Conservation (phyloP, 1,284 basidiomycete genomes). For the Omphalotus olearius region DNA sequence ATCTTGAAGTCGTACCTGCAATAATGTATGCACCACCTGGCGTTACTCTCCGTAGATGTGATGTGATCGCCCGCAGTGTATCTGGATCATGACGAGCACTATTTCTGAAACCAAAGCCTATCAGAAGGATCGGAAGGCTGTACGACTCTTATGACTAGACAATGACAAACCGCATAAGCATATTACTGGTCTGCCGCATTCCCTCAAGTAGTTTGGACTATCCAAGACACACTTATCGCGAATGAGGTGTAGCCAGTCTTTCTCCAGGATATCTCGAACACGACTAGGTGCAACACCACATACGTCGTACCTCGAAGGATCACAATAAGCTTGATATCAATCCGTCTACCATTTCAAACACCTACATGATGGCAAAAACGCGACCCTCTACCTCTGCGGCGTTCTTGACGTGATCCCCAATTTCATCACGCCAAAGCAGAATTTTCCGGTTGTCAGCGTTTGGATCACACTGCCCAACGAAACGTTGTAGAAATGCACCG, state of each 20-base stretch:
- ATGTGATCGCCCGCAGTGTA: constrained; percentile 47
- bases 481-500: constrained; percentile 74
- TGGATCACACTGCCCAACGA: constrained; percentile 58
- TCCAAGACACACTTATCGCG: constrained; percentile 55
- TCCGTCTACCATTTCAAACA: constrained; percentile 6
- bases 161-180: constrained; percentile 54
- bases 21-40: constrained; percentile 71
- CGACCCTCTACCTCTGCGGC: constrained; percentile 72
- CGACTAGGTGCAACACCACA: constrained; percentile 58
- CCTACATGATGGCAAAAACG: constrained; percentile 75
- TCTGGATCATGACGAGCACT: constrained; percentile 50
- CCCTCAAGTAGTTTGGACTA: constrained; percentile 64
- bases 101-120: constrained; percentile 62
- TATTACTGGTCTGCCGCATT: constrained; percentile 61
- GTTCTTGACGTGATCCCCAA: constrained; percentile 61
- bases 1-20: constrained; percentile 33
- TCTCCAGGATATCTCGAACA: constrained; percentile 51
- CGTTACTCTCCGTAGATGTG: constrained; percentile 51
- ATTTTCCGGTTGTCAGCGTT: constrained; percentile 48
- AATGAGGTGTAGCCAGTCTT: constrained; percentile 68
- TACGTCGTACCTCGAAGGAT: constrained; percentile 62
- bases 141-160: neutral
- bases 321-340: neutral
- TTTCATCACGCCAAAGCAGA: constrained; percentile 59
- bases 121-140: neutral